A percentile compares a stretch with the other conserved stretches of the same genome.
Evolutionary conservation across 768 basidiomycete genomes (phyloP).

Genomic region (Pleurotus pulmonarius): DNA sequence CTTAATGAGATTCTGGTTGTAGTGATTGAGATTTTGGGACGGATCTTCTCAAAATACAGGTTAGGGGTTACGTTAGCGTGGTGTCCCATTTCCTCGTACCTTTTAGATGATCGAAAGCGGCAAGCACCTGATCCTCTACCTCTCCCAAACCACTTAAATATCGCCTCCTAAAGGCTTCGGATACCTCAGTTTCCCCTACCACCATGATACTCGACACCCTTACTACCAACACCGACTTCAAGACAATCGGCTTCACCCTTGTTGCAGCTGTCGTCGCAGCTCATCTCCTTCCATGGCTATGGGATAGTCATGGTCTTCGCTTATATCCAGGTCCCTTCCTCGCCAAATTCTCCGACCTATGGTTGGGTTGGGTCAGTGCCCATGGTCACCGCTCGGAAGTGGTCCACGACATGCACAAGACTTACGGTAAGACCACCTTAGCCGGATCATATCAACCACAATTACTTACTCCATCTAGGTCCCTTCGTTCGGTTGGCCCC

Average conservation of each 20-base stretch:
- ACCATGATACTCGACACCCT: slow-evolving; percentile 24
- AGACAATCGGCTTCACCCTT: slow-evolving; percentile 21
- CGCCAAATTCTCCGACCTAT: slow-evolving; percentile 69
- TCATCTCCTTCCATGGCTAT: slow-evolving; percentile 47
- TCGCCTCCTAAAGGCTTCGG: not conserved
- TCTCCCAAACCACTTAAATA: slow-evolving; percentile 10
- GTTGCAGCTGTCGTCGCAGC: slow-evolving; percentile 26
- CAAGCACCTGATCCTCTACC: slow-evolving; percentile 19
- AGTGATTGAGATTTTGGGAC: slow-evolving; percentile 8
- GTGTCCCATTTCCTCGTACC: slow-evolving; percentile 16
- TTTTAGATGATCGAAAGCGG: slow-evolving; percentile 20
- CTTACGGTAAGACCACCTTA: slow-evolving; percentile 51
- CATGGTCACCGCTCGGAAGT: slow-evolving; percentile 73
- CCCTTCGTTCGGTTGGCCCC: slow-evolving; percentile 70
- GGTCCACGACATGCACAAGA: slow-evolving; percentile 70
- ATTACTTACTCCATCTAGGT: slow-evolving; percentile 31
- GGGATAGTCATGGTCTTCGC: slow-evolving; percentile 58
- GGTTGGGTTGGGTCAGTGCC: slow-evolving; percentile 64
- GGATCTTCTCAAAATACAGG: slow-evolving; percentile 19
- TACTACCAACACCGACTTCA: slow-evolving; percentile 16
- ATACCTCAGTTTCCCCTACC: slow-evolving; percentile 6
- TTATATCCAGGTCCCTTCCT: slow-evolving; percentile 64
- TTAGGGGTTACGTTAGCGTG: slow-evolving; percentile 8
- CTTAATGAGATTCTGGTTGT: not conserved
- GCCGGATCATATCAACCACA: not conserved